phyloP scores from a whole-genome alignment of 257 asterid species.

The Voacanga thouarsii region DNA sequence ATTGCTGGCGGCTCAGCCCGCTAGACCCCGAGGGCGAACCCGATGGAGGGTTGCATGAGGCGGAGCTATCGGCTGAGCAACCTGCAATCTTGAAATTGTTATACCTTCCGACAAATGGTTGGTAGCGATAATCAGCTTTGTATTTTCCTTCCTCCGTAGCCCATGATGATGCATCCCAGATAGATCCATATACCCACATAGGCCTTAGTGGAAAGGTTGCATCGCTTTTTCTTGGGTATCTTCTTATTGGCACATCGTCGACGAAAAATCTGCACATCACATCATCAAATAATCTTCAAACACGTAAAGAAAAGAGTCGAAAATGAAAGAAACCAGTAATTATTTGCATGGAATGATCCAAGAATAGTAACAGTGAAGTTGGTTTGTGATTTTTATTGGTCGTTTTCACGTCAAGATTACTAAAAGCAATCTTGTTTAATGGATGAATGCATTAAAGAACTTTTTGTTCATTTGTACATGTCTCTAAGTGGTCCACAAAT shows the following conservation, averaged over 20 bases:
- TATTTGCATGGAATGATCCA: background rate
- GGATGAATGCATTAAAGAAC: background rate
- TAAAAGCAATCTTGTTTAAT: background rate
- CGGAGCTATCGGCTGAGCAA: conserved; percentile 33
- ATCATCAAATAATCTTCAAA: conserved; percentile 1
- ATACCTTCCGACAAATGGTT: conserved; percentile 72
- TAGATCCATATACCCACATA: conserved; percentile 70
- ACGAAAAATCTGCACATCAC: conserved; percentile 62
- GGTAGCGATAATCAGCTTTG: conserved; percentile 64
- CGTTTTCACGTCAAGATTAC: conserved; percentile 6
- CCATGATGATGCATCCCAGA: conserved; percentile 96
- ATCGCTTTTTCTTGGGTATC: conserved; percentile 63
- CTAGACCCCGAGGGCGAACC: conserved; percentile 40
- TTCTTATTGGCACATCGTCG: conserved; percentile 82
- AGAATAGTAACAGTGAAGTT: background rate
- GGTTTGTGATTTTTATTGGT: background rate
- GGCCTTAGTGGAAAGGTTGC: conserved; percentile 75
- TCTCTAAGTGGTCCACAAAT: background rate
- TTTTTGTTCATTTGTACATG: background rate
- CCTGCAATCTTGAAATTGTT: conserved; percentile 58
- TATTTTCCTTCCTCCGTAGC: conserved; percentile 83
- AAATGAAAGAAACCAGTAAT: conserved; percentile 2
- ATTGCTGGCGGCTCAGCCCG: conserved; percentile 71
- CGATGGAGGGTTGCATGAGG: conserved; percentile 40
- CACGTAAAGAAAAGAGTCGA: conserved; percentile 1